Percentiles rank a stretch among this genome's conserved stretches.
phyloP scores from a whole-genome alignment of 1,284 basidiomycete species.

The Flammula alnicola region DNA sequence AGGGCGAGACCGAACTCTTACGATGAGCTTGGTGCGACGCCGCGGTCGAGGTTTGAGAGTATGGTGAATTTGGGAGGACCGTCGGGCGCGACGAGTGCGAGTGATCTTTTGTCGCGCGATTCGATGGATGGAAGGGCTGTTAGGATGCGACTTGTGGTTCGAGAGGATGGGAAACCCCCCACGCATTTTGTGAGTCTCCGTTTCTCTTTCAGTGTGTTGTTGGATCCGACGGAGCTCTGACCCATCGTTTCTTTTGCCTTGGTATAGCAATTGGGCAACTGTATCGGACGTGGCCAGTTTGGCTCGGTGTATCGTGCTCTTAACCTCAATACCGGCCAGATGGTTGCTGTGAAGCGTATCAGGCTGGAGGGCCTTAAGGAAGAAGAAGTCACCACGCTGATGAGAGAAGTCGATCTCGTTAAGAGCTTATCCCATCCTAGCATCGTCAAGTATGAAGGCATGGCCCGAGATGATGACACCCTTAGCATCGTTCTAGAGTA shows the following conservation, averaged over 20 bases:
- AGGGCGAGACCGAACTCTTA: slow-evolving; percentile 67
- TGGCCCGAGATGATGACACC: slow-evolving; percentile 87
- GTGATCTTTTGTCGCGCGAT: slow-evolving; percentile 65
- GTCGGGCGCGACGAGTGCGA: slow-evolving; percentile 59
- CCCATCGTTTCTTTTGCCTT: too few relatives aligned
- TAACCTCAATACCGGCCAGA: slow-evolving; percentile 90
- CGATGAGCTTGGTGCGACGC: slow-evolving; percentile 60
- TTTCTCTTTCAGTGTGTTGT: slow-evolving; percentile 8
- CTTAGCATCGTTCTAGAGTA: slow-evolving; percentile 93
- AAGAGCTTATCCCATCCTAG: slow-evolving; percentile 89
- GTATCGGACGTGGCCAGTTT: slow-evolving; percentile 95
- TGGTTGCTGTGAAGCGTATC: slow-evolving; percentile 95
- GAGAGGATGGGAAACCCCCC: slow-evolving; percentile 80
- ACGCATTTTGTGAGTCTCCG: slow-evolving; percentile 80
- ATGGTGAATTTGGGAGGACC: slow-evolving; percentile 65
- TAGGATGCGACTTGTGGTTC: slow-evolving; percentile 78
- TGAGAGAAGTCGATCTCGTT: slow-evolving; percentile 90
- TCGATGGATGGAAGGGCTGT: slow-evolving; percentile 67
- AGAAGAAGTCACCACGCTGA: slow-evolving; percentile 84
- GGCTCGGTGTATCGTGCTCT: slow-evolving; percentile 94
- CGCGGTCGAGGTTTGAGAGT: slow-evolving; percentile 67
- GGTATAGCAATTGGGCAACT: slow-evolving; percentile 96
- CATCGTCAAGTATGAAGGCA: slow-evolving; percentile 96
- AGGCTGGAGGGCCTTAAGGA: slow-evolving; percentile 85
- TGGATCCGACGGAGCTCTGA: background rate